Conservation (phyloP, 1,139 yeast species). For the Hyphopichia buzzinii region DNA sequence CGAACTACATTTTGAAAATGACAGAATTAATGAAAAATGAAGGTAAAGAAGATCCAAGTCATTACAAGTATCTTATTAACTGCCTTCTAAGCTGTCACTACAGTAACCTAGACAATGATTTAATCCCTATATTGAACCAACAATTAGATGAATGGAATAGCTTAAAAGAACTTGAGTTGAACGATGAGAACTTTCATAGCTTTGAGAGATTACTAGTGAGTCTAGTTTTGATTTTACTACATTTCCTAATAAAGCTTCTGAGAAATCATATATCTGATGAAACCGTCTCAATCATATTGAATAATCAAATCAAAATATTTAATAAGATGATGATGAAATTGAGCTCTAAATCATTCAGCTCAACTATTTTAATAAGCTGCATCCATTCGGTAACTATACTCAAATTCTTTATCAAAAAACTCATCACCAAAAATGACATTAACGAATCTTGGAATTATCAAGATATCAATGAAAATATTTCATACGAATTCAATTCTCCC, state of each 20-base stretch:
- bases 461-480: constrained; percentile 16
- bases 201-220: constrained; percentile 30
- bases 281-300: constrained; percentile 18
- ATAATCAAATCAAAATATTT: constrained; percentile 34
- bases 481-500: constrained; percentile 11
- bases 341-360: constrained; percentile 11
- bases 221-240: constrained; percentile 25
- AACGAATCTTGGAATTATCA: constrained; percentile 2
- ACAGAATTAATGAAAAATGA: constrained; percentile 7
- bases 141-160: constrained; percentile 28
- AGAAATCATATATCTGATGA: constrained; percentile 4
- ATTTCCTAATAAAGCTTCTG: constrained; percentile 17
- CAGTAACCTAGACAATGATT: constrained; percentile 9
- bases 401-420: constrained; percentile 27
- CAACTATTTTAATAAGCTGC: constrained; percentile 23
- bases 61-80: constrained; percentile 24
- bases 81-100: constrained; percentile 33
- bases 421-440: constrained; percentile 4
- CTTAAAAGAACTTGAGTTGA: constrained; percentile 14
- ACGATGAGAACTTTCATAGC: constrained; percentile 14
- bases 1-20: constrained; percentile 29
- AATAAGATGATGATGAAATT: constrained; percentile 24
- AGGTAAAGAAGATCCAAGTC: constrained; percentile 8
- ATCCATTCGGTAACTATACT: constrained; percentile 32
- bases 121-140: constrained; percentile 16